Evolutionary conservation across 257 asterid genomes (phyloP).

Genomic region (Gentiana macrophylla): DNA sequence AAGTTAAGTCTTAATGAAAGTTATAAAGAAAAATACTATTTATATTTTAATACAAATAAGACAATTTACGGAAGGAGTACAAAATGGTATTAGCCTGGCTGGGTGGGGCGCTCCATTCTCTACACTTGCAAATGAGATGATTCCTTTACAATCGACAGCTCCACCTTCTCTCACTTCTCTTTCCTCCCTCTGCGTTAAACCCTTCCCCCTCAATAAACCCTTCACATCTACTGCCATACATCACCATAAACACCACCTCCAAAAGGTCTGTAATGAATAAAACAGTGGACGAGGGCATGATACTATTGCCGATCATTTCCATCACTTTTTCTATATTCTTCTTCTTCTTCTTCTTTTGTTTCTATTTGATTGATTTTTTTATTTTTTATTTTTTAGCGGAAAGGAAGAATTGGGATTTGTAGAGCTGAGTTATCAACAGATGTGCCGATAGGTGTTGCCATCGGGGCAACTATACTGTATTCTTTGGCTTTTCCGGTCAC

Average conservation of each 20-base stretch:
- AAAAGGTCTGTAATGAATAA: conserved; percentile 4
- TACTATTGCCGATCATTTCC: too few relatives aligned
- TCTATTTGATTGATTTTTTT: neutral
- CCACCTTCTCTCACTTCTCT: conserved; percentile 20
- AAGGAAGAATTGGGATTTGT: conserved; percentile 44
- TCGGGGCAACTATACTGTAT: conserved; percentile 79
- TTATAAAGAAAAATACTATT: too few relatives aligned
- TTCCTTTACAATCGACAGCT: conserved; percentile 27
- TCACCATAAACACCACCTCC: conserved; percentile 6
- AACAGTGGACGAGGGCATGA: neutral
- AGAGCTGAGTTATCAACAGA: conserved; percentile 75
- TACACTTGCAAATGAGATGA: conserved; percentile 29
- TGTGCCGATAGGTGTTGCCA: conserved; percentile 65
- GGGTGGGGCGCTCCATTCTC: conserved; percentile 27
- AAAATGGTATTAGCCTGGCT: too few relatives aligned
- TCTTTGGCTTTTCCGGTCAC: conserved; percentile 54
- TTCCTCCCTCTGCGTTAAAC: conserved; percentile 22
- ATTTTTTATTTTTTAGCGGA: conserved; percentile 23
- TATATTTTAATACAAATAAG: too few relatives aligned
- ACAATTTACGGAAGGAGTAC: too few relatives aligned
- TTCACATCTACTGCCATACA: conserved; percentile 9
- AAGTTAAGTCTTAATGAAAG: too few relatives aligned
- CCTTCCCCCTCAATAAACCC: conserved; percentile 23
- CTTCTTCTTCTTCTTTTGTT: neutral
- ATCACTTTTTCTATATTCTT: conserved; percentile 5